Evolutionary conservation across 1,139 yeast species (phyloP).

Genomic region (Saccharomyces hybrid): DNA sequence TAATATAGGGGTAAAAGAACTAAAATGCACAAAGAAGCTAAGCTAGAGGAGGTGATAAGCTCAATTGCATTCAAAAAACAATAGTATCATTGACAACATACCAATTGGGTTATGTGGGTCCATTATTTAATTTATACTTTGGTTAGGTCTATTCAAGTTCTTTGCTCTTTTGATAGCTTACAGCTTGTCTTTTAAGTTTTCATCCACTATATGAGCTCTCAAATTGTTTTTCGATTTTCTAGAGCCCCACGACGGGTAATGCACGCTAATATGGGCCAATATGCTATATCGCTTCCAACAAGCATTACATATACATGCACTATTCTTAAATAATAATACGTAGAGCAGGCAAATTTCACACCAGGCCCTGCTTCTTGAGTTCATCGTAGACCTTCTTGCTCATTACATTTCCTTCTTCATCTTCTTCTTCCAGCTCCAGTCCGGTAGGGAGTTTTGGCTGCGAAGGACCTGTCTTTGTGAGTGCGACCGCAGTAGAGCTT

Average conservation of each 20-base stretch:
- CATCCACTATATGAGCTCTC: background rate
- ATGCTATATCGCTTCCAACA: too few relatives aligned
- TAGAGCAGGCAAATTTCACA: slow-evolving; percentile 26
- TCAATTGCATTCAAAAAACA: background rate
- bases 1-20: slow-evolving; percentile 1
- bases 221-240: background rate
- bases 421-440: slow-evolving; percentile 74
- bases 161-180: background rate
- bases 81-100: slow-evolving; percentile 12
- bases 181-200: background rate
- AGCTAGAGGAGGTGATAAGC: background rate
- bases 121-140: slow-evolving; percentile 13
- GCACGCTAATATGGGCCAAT: too few relatives aligned
- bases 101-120: slow-evolving; percentile 33
- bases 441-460: slow-evolving; percentile 25
- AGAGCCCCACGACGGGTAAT: background rate
- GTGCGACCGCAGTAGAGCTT: background rate
- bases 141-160: background rate
- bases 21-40: background rate
- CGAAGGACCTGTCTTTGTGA: background rate
- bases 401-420: slow-evolving; percentile 90
- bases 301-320: background rate
- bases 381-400: slow-evolving; percentile 73
- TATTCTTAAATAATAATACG: background rate
- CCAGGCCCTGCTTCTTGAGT: slow-evolving; percentile 74